Base-by-base conservation (phyloP, 2,329 filamentous ascomycete genomes). In the Zopfia rhizophila region DNA sequence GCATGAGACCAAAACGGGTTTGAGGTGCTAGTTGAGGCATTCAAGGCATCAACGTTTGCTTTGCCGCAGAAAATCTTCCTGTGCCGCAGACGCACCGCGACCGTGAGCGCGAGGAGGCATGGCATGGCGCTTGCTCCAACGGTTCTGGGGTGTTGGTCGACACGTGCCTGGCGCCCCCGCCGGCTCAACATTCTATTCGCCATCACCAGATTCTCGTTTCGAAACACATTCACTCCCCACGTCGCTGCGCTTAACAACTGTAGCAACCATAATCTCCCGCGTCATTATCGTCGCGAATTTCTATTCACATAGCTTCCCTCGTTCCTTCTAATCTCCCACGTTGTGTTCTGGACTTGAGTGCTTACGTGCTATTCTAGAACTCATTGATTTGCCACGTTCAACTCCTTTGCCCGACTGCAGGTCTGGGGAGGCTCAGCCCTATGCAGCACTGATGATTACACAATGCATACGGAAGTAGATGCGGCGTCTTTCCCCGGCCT, bases 401-500 rank as follows among this genome's bases (percentile, higher is more conserved):
- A 27, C 8, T 8, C n/a, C 24, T n/a, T 19, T 40, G 39, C 18
- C 28, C 32, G 12, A 8, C 36, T 56, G 46, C 48, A 43, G 24
- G 50, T 46, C 38, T 19, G 45, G 24, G 21, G 40, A n/a, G 42
- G 38, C 47, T 51, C 47, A 51, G 47, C 47, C 47, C 47, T 51
- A 51, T 25, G 19, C 16, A 40, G 13, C 25, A 30, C 32, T 32
- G 42, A 45, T 51, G 47, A 50, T 41, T 50, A 50, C 41, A 23
- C 22, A 4, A 17, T 25, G 22, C 39, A 35, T 14, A 24, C 23
- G 7, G 44, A 29, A 33, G 22, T 18, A 23, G 18, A 36, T 39
- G 33, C 42, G 27, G 23, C 32, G 19, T 38, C 19, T 45, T 28
- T 32, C 3, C 19, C 33, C 19, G 24, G 24, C 8, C 8, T n/a